A percentile compares a stretch with the other conserved stretches of the same genome.
phyloP scores from a whole-genome alignment of 768 basidiomycete genomes.

The Agaricus blazei region DNA sequence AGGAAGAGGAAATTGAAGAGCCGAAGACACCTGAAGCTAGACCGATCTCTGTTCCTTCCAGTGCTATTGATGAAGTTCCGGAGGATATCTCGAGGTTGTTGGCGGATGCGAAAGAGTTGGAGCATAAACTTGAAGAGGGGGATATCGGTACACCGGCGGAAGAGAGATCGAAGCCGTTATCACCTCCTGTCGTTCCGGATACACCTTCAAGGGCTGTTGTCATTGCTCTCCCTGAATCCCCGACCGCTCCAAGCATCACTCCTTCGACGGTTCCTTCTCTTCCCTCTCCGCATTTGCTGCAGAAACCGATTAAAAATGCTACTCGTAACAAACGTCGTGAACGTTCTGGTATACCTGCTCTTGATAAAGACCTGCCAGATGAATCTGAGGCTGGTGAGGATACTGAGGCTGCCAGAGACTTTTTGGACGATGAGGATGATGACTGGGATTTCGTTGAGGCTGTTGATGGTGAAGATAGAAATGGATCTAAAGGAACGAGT shows the following conservation, averaged over 20 bases:
- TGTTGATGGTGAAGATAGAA: constrained; percentile 76
- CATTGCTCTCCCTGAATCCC: constrained; percentile 1
- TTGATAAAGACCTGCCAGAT: constrained; percentile 58
- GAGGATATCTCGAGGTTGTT: constrained; percentile 9
- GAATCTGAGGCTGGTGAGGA: constrained; percentile 45
- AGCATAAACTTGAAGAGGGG: constrained; percentile 9
- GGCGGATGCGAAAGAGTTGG: constrained; percentile 7
- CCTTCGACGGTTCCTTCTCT: not conserved
- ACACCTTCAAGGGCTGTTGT: too few species aligned
- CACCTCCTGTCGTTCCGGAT: constrained; percentile 14
- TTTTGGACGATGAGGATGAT: constrained; percentile 62
- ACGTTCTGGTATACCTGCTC: constrained; percentile 77
- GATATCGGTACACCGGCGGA: constrained; percentile 11
- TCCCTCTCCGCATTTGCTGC: constrained; percentile 8
- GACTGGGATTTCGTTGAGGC: constrained; percentile 92
- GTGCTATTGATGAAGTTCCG: not conserved
- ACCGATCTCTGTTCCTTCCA: constrained; percentile 17
- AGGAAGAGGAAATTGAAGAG: constrained; percentile 39
- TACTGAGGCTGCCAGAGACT: constrained; percentile 29
- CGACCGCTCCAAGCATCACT: not conserved
- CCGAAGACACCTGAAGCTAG: constrained; percentile 78
- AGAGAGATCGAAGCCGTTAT: constrained; percentile 6
- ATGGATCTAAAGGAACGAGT: constrained; percentile 74
- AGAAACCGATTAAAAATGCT: constrained; percentile 17
- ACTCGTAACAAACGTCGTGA: constrained; percentile 51